Evolutionary conservation across 2,329 filamentous ascomycete species (phyloP), one percentile per base, ranked within the genome.

Genomic region (Pyrenochaeta sp.): DNA sequence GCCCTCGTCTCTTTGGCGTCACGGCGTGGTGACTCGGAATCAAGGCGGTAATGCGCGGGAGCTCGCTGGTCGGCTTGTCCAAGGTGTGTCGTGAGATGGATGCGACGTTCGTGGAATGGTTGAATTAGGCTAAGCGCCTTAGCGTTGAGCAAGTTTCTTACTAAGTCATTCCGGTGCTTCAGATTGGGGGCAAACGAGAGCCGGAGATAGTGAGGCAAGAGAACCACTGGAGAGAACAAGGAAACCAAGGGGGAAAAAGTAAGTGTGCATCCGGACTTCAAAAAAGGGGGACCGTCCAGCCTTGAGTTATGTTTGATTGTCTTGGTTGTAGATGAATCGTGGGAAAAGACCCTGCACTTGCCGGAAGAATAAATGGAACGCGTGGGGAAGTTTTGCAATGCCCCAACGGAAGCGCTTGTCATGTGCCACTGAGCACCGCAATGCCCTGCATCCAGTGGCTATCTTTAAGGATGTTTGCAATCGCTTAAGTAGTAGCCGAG

Each of bases 101-200:
- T 54, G 54, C 53, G 56, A 60, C 44, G 46, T 52, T 53, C 48
- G 54, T 48, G 23, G 23, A 46, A 58, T 49, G 47, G 44, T 50
- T 57, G 54, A 51, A 66, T 58, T 47, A 30, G 54, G 56, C 43
- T 59, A 58, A 58, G 57, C 53, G 58, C 31, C 42, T 52, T 58
- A 57, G 58, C 52, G 49, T 54, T 64, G 61, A 62, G 61, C 61
- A 62, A 62, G 61, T 64, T 64, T 62, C 50, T 56, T 55, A 58
- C 49, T 61, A 60, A 57, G 56, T 15, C 20, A 18, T 21, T n/a
- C 52, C 52, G 44, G 57, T 49, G 51, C 51, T 54, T 56, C 54
- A 46, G 17, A 23, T 36, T 33, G 11, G 21, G 23, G 15, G 4
- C 21, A 7, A 18, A 41, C 11, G n/a, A 41, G 18, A 41, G 18